Base-by-base conservation (phyloP, 768 basidiomycete genomes). In the Termitomyces sp. region DNA sequence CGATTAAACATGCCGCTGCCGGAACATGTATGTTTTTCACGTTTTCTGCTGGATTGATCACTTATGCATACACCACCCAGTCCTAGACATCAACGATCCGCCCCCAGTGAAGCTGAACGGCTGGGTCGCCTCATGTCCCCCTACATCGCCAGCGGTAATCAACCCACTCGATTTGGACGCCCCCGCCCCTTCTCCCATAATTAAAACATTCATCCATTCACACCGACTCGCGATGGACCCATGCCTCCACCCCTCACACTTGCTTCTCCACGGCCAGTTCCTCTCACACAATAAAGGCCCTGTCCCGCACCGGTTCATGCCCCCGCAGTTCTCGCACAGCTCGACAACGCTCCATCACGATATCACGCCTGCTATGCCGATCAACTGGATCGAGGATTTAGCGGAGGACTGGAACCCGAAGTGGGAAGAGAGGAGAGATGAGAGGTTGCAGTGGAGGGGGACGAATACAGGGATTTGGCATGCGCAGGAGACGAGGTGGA, bases 391-490 rank as follows among this genome's bases (percentile, higher is more conserved):
- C 0, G 68, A 65, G 4, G 74, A 75, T 4, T 57, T 71, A 14
- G 68, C 73, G 2, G 59, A 61, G 7, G 73, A 82, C 59, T 80
- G 23, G 34, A 47, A 86, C 64, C 77, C 82, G 3, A 74, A 73
- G 0, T 91, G 87, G 85, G 77, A 80, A 2, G 73, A 78, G 47
- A 87, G 85, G 68, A 56, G 64, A 1, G 80, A 87, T 61, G 79
- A 82, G 54, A 65, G 80, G 31, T 56, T 90, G 46, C 76, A 82
- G 51, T 92, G 90, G 90, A 73, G 90, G 25, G 90, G 90, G 4
- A 80, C 81, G 29, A 89, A 84, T 27, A 90, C 88, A 4, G 89
- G 89, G 25, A 86, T 83, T 1, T 75, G 70, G 66, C 80, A 80
- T 52, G 68, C 67, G 3, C 58, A 63, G 3, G 55, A 66, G 7